Evolutionary conservation across 2,329 filamentous ascomycete genomes (phyloP).

Genomic region (Stachybotrys chlorohalonatus): DNA sequence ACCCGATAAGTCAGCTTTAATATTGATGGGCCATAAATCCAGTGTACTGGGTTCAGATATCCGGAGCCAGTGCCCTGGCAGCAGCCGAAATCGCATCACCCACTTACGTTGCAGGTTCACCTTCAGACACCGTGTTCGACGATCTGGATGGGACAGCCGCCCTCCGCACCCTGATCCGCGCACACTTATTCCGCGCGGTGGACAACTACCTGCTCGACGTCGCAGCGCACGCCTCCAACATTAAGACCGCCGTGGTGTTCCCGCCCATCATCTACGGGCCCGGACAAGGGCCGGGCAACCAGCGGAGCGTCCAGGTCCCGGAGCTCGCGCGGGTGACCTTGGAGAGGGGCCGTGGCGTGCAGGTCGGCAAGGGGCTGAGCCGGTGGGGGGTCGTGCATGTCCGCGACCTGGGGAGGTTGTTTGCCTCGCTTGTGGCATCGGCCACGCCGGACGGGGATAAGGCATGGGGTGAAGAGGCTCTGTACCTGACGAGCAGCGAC

Average conservation of each 20-base stretch:
- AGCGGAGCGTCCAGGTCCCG: conserved; percentile 31
- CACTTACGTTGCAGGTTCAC: conserved; percentile 18
- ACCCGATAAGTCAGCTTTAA: neutral
- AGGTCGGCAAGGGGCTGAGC: conserved; percentile 21
- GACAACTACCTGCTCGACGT: conserved; percentile 26
- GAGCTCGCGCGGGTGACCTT: conserved; percentile 23
- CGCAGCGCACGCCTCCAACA: conserved; percentile 10
- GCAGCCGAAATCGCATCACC: conserved; percentile 20
- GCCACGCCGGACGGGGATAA: conserved; percentile 14
- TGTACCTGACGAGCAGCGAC: conserved; percentile 23
- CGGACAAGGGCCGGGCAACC: conserved; percentile 26
- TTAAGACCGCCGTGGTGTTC: conserved; percentile 25
- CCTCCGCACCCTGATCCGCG: conserved; percentile 15
- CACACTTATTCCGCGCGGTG: conserved; percentile 18
- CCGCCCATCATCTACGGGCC: conserved; percentile 29
- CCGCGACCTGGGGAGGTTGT: conserved; percentile 19
- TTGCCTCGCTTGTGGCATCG: conserved; percentile 16
- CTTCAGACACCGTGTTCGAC: conserved; percentile 20
- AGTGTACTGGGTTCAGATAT: conserved; percentile 23
- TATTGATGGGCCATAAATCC: too few species aligned
- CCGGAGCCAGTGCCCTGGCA: conserved; percentile 25
- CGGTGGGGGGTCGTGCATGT: conserved; percentile 28
- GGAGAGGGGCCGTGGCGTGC: conserved; percentile 19
- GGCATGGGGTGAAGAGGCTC: conserved; percentile 27
- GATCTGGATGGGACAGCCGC: conserved; percentile 20